phyloP scores from a whole-genome alignment of 305 asterid species.

The Fraxinus nigra region DNA sequence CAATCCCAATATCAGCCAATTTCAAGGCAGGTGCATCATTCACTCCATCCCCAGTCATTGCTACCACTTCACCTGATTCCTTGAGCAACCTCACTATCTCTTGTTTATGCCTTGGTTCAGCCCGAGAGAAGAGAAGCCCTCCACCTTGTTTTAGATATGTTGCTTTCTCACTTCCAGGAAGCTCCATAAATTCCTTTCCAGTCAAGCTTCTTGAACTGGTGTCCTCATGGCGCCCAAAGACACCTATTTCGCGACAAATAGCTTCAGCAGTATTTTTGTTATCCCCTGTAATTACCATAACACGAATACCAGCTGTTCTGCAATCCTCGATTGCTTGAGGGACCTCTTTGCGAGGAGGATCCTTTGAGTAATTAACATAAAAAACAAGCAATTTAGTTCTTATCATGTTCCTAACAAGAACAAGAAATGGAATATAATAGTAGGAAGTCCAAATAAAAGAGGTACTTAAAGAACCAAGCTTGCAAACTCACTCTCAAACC shows the following conservation, averaged over 20 bases:
- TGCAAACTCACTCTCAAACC: slow-evolving; percentile 80
- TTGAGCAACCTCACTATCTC: slow-evolving; percentile 88
- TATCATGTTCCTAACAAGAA: not conserved
- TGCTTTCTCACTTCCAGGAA: slow-evolving; percentile 40
- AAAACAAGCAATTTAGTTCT: not conserved
- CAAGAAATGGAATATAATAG: not conserved
- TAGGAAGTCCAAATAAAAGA: not conserved
- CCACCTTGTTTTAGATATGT: slow-evolving; percentile 55
- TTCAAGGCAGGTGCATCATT: slow-evolving; percentile 96
- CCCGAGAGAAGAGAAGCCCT: slow-evolving; percentile 91
- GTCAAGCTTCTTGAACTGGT: slow-evolving; percentile 62
- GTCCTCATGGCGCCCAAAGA: slow-evolving; percentile 60
- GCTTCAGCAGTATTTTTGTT: slow-evolving; percentile 91
- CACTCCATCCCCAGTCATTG: slow-evolving; percentile 98
- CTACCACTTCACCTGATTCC: slow-evolving; percentile 90
- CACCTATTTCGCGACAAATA: slow-evolving; percentile 86
- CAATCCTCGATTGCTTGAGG: slow-evolving; percentile 89
- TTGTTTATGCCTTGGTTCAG: slow-evolving; percentile 93
- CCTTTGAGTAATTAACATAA: slow-evolving; percentile 32
- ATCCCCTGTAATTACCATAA: slow-evolving; percentile 92
- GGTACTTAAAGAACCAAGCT: not conserved
- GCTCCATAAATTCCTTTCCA: slow-evolving; percentile 66
- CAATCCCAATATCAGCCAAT: slow-evolving; percentile 91
- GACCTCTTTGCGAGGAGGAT: slow-evolving; percentile 92
- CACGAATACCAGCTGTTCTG: slow-evolving; percentile 86